phyloP scores from a whole-genome alignment of 2,329 filamentous ascomycete species.

The Nannizzia gypsea region DNA sequence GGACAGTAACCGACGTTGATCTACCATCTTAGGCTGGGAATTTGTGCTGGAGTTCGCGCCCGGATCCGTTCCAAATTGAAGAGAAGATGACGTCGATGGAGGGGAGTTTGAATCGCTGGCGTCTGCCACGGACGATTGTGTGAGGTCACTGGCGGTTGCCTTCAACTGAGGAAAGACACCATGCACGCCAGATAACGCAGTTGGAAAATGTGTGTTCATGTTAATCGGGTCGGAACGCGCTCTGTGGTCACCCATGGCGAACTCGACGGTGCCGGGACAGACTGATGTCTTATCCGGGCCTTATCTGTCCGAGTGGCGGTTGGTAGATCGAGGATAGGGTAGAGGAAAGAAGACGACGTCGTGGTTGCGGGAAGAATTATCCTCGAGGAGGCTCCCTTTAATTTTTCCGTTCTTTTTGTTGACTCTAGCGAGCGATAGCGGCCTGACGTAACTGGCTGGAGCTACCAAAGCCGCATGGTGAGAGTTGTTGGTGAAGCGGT shows the following conservation, averaged over 20 bases:
- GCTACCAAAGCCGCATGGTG: background rate
- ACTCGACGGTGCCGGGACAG: background rate
- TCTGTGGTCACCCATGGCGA: background rate
- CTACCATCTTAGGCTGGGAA: background rate
- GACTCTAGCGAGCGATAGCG: background rate
- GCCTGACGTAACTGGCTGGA: background rate
- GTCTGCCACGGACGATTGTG: slow-evolving; percentile 13
- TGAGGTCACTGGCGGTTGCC: slow-evolving; percentile 13
- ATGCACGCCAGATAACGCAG: background rate
- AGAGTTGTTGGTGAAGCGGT: background rate
- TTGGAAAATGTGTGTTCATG: background rate
- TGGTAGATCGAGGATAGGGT: background rate
- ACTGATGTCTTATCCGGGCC: background rate
- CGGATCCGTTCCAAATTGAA: slow-evolving; percentile 7
- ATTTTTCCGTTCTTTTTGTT: background rate
- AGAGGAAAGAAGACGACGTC: background rate
- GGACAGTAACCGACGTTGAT: background rate
- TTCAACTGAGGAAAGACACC: slow-evolving; percentile 5
- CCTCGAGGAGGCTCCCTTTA: background rate
- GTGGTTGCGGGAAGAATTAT: background rate
- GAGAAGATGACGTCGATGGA: slow-evolving; percentile 13
- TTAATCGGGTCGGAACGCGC: background rate
- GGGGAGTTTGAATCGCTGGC: slow-evolving; percentile 10
- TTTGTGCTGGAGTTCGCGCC: background rate
- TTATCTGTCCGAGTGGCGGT: background rate